Conservation (phyloP, 768 basidiomycete species). For the Boletus speciosus region DNA sequence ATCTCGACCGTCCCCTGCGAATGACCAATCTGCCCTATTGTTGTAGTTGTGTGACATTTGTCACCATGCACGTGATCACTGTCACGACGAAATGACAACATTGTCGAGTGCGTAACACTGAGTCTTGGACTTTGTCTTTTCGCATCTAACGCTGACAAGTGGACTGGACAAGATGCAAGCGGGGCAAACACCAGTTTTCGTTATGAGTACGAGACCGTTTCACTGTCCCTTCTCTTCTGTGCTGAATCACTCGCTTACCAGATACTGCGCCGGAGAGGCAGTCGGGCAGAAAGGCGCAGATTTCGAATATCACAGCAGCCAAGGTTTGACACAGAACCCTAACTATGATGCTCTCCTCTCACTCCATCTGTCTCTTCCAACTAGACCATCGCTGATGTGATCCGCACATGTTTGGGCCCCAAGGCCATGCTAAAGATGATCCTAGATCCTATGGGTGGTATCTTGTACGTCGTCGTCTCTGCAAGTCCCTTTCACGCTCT, state of each 20-base stretch:
- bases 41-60: not conserved
- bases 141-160: not conserved
- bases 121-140: conserved; percentile 4
- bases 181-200: conserved; percentile 75
- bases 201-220: conserved; percentile 58
- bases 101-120: too few species aligned
- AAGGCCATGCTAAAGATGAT: conserved; percentile 99
- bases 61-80: not conserved
- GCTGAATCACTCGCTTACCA: conserved; percentile 28
- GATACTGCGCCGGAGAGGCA: conserved; percentile 94
- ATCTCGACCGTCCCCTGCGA: too few species aligned
- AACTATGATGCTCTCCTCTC: not conserved
- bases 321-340: conserved; percentile 53
- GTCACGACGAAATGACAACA: not conserved
- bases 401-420: conserved; percentile 93
- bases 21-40: too few species aligned
- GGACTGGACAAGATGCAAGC: conserved; percentile 23
- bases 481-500: not conserved
- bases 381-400: conserved; percentile 96
- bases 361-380: not conserved
- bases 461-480: conserved; percentile 57
- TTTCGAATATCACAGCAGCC: conserved; percentile 94
- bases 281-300: conserved; percentile 92
- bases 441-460: conserved; percentile 98
- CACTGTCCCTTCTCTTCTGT: not conserved